These are phyloP conservation scores for Backusella tuberculispora DNA, from an alignment of 192 early-diverging fungal genomes.

Conservation along the genomic window DNA sequence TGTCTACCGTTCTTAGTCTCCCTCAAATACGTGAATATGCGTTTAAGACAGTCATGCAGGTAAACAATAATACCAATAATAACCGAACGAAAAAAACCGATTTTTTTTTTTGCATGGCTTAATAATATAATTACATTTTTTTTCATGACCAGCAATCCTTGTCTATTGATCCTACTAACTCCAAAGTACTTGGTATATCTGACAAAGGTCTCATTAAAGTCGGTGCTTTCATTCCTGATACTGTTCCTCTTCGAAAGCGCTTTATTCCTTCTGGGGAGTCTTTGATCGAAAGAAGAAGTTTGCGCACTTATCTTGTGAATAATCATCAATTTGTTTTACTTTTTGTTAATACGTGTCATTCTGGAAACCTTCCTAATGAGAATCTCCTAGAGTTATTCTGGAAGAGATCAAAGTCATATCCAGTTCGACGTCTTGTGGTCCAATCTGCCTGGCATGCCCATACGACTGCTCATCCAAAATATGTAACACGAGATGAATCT, in stretches of 20 bases:
- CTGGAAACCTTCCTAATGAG: not conserved
- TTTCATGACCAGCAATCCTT: not conserved
- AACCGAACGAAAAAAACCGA: not conserved
- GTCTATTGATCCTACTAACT: not conserved
- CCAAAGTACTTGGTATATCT: slow-evolving; percentile 15
- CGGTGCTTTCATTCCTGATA: not conserved
- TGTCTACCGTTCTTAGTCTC: not conserved
- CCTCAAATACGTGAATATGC: slow-evolving; percentile 13
- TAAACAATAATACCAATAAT: slow-evolving; percentile 2
- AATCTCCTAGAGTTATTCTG: not conserved
- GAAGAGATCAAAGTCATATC: not conserved
- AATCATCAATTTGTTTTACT: not conserved
- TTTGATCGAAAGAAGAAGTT: not conserved
- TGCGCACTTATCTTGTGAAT: not conserved
- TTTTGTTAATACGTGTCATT: slow-evolving; percentile 9
- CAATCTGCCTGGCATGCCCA: slow-evolving; percentile 19
- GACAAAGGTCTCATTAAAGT: not conserved
- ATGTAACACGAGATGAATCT: not conserved
- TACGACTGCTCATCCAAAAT: not conserved
- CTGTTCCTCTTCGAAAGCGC: not conserved
- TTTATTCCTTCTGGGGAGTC: not conserved
- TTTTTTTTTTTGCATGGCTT: not conserved
- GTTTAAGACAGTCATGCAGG: slow-evolving; percentile 18
- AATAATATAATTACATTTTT: not conserved
- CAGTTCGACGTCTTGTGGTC: slow-evolving; percentile 12